A percentile compares a stretch with the other conserved stretches of the same genome.
These are phyloP conservation scores for Pelargonium myrrhifolium DNA, from an alignment of 441 rosid species.

Conservation along the genomic window DNA sequence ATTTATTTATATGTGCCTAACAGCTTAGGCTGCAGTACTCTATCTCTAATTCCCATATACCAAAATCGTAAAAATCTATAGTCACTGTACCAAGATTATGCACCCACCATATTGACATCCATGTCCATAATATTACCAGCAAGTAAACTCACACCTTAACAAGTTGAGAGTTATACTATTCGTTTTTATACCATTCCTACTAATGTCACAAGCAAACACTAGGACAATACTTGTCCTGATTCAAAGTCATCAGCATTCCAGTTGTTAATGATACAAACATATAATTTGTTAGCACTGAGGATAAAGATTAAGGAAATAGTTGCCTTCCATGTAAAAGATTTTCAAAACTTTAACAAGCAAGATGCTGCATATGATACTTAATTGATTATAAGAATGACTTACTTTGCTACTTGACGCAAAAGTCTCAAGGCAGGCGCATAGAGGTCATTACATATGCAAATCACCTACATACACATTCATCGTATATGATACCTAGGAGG, in stretches of 20 bases:
- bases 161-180: background rate
- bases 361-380: background rate
- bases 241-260: background rate
- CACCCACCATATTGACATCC: too few species aligned
- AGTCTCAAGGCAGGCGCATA: conserved; percentile 91
- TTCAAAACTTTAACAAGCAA: background rate
- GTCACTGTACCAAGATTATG: too few species aligned
- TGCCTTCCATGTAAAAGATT: background rate
- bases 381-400: conserved; percentile 30
- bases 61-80: too few species aligned
- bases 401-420: conserved; percentile 94
- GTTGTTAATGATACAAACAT: background rate
- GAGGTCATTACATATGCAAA: conserved; percentile 95
- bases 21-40: too few species aligned
- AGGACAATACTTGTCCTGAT: background rate
- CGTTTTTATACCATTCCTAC: background rate
- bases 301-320: background rate
- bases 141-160: background rate
- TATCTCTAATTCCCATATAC: too few species aligned
- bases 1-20: too few species aligned
- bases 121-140: background rate
- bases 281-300: background rate
- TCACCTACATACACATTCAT: conserved; percentile 41
- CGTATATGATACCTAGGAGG: conserved; percentile 5
- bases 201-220: background rate